phyloP scores from a whole-genome alignment of 208 protist genomes.

The Leptomonas seymouri region DNA sequence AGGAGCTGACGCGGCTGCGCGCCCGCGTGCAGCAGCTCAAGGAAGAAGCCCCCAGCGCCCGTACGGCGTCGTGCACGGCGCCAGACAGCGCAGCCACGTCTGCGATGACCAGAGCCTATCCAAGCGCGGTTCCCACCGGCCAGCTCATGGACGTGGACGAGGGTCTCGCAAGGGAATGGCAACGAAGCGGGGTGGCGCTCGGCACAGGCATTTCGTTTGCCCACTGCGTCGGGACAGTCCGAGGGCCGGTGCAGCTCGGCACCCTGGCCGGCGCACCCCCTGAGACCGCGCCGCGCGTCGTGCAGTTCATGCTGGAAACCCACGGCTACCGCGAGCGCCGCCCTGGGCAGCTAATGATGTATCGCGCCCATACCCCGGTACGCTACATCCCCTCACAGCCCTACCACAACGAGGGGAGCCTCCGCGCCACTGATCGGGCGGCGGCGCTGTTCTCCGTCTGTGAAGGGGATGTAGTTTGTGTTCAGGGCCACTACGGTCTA shows the following conservation, averaged over 20 bases:
- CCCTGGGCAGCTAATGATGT: constrained; percentile 60
- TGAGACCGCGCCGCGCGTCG: constrained; percentile 19
- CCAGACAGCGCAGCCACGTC: background rate
- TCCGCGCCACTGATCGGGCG: background rate
- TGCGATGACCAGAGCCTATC: constrained; percentile 16
- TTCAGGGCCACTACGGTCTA: constrained; percentile 68
- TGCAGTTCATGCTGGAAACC: constrained; percentile 63
- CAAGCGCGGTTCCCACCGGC: constrained; percentile 27
- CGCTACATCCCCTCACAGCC: constrained; percentile 39
- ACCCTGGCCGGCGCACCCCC: constrained; percentile 17
- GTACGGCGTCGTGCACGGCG: background rate
- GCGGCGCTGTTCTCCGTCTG: constrained; percentile 23
- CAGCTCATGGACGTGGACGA: constrained; percentile 33
- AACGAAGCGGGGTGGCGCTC: constrained; percentile 9
- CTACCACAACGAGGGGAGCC: constrained; percentile 9
- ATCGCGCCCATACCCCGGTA: constrained; percentile 50
- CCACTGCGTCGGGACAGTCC: constrained; percentile 42
- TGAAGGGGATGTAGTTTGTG: constrained; percentile 61
- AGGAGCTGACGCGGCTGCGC: constrained; percentile 13
- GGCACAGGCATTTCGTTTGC: constrained; percentile 40
- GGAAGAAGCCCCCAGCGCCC: background rate
- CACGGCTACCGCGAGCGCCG: constrained; percentile 62
- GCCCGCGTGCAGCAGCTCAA: constrained; percentile 21
- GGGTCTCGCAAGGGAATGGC: constrained; percentile 13
- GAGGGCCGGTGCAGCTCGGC: constrained; percentile 32